These are phyloP conservation scores for Ganoderma leucocontextum DNA, from an alignment of 1,284 basidiomycete genomes.

Conservation along the genomic window DNA sequence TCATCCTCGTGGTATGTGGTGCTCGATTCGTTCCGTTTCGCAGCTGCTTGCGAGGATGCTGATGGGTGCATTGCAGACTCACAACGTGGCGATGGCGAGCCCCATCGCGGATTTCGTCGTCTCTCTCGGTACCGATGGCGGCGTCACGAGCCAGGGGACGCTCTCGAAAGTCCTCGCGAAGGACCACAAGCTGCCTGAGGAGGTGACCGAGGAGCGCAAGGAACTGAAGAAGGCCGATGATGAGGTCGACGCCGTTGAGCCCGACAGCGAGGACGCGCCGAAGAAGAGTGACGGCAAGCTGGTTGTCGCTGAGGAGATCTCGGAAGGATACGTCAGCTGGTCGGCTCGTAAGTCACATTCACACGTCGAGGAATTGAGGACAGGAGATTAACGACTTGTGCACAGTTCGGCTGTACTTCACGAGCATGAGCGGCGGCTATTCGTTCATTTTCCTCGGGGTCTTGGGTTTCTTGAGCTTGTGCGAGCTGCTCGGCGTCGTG, in stretches of 20 bases:
- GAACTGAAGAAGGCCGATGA: constrained; percentile 50
- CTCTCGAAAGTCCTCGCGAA: constrained; percentile 51
- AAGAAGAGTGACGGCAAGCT: no score
- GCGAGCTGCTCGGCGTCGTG: no score
- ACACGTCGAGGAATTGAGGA: no score
- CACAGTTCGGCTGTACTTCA: no score
- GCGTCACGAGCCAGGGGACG: constrained; percentile 54
- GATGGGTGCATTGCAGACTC: constrained; percentile 55
- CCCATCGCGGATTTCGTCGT: constrained; percentile 73
- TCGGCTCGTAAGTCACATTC: no score
- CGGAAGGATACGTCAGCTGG: no score
- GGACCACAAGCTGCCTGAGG: constrained; percentile 50
- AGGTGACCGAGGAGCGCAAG: constrained; percentile 50
- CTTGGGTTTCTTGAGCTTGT: no score
- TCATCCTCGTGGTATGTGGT: constrained; percentile 71
- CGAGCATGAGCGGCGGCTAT: no score
- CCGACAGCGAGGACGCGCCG: constrained; percentile 34
- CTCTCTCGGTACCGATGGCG: constrained; percentile 61
- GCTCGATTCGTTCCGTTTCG: neutral
- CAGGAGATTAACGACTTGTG: no score
- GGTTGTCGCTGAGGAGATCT: no score
- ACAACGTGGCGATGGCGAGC: constrained; percentile 72
- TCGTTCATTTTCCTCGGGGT: no score
- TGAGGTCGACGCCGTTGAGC: constrained; percentile 50
- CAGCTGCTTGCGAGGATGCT: no score